Percentiles rank a stretch among this genome's conserved stretches.
Conservation (phyloP, 2,329 filamentous ascomycete species). For the Fusarium poae region DNA sequence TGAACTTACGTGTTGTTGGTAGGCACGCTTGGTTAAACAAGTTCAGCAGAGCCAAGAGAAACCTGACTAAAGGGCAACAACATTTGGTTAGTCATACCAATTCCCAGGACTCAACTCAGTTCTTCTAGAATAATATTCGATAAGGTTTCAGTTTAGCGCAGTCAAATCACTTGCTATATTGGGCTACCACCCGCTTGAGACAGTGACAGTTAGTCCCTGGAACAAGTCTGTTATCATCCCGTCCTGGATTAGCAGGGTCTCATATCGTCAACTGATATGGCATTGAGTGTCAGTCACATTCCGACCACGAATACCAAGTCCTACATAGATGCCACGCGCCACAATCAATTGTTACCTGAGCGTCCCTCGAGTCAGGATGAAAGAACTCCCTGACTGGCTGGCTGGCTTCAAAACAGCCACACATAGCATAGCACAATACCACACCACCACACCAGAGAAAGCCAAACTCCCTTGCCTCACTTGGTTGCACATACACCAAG, state of each 20-base stretch:
- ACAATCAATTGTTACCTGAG: constrained; percentile 25
- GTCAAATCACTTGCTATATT: constrained; percentile 1
- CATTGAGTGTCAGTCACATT: constrained; percentile 38
- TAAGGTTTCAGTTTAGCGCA: constrained; percentile 30
- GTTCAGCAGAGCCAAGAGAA: neutral
- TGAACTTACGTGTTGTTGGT: neutral
- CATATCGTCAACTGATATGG: constrained; percentile 23
- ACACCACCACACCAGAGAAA: neutral
- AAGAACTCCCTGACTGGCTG: neutral
- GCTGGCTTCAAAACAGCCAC: constrained; percentile 24
- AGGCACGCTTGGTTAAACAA: neutral
- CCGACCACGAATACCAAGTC: constrained; percentile 20
- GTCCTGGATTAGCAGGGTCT: constrained; percentile 19
- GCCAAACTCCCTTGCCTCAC: constrained; percentile 35
- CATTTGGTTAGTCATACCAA: constrained; percentile 3
- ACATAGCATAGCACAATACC: neutral
- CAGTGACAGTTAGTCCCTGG: constrained; percentile 7
- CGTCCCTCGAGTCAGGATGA: constrained; percentile 31
- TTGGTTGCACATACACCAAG: constrained; percentile 16
- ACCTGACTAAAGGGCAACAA: neutral
- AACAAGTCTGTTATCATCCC: constrained; percentile 7
- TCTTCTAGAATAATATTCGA: constrained; percentile 31
- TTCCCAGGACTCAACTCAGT: constrained; percentile 2
- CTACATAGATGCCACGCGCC: constrained; percentile 20
- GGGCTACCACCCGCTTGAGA: constrained; percentile 17